Evolutionary conservation across 1,284 basidiomycete genomes (phyloP), one percentile per base, ranked within the genome.

Genomic region (Trametes polyzona): DNA sequence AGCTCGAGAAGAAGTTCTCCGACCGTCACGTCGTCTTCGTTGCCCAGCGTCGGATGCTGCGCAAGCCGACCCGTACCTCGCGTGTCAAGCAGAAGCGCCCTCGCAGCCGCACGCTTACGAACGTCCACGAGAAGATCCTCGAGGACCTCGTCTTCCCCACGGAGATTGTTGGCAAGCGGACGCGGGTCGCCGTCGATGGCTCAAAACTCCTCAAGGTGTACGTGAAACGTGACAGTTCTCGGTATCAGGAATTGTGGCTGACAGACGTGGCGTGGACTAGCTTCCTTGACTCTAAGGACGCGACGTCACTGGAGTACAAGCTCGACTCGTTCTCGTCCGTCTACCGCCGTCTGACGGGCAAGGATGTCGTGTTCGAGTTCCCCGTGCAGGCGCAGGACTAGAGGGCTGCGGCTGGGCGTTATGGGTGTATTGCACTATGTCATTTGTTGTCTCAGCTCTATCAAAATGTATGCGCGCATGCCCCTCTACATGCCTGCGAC

Each of bases 1-100:
- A 99, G 78, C 88, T 99, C 73, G 97, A 99, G 88, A 99, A 99
- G 88, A 99, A 99, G 82, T 98, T 99, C 82, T 95, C 96, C 52
- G 95, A 97, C 79, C 90, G 95, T 73, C 96, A 98, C 80, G 94
- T 99, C 74, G 93, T 99, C 64, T 99, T 99, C 76, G 88, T 99
- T 74, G 96, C 93, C 57, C 97, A 99, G 82, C 95, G 97, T 76
- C 91, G 96, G 73, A 96, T 98, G 88, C 85, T 99, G 76, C 91
- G 90, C 83, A 98, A 97, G 82, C 96, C 96, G 63, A 95, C 94
- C 70, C 94, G 95, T 68, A 93, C 87, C 73, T 94, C 94, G 56
- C 91, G 92, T 65, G 88, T 92, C 69, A 85, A 92, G 83, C 96
- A 99, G 84, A 97, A 96, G 86, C 85, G 97, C 70, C 97, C 97